Evolutionary conservation across 257 asterid genomes (phyloP), one percentile per base, ranked within the genome.

Genomic region (Solanum paucissectum): DNA sequence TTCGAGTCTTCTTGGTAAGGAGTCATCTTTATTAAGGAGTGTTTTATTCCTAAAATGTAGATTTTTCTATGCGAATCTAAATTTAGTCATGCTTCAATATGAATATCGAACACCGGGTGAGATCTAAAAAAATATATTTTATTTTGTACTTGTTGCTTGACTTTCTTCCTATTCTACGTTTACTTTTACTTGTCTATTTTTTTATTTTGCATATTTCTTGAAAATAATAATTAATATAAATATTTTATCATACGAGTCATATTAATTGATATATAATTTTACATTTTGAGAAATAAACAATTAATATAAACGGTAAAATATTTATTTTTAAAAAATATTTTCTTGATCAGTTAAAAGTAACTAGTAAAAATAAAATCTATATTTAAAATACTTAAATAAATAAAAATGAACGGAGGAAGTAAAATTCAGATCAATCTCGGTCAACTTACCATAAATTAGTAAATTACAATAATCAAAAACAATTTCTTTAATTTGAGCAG

Each of bases 1-100:
- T 44, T 44, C 52, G 2, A 44, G 16, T 44, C 2, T 0, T 0
- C 2, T 44, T 44, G 52, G 0, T 44, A 44, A 0, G 0, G 2
- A 44, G 5, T 44, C 5, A 0, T 44, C 52, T 44, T 44, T 44
- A 0, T 44, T 44, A 44, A 0, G 1, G 0, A 44, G 16, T 44
- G 6, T 0, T 44, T 44, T 44, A 44, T 44, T 44, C 6, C 16
- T 44, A 44, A 44, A 44, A 44, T 44, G 52, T 44, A 5, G 0
- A 44, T 0, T 44, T 44, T 44, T 12, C 2, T 0, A 44, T 0
- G 16, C 0, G 52, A 44, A 44, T 44, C 0, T 44, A 44, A 44
- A 44, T 44, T 12, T 12, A 44, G 16, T 44, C 6, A 44, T 0
- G 5, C 52, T 12, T 0, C 52, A 4, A 12, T 44, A 0, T 44